Percentiles rank a stretch among this genome's conserved stretches.
Evolutionary conservation across 164 flowering plant species (phyloP).

Genomic region (Annona squamosa): DNA sequence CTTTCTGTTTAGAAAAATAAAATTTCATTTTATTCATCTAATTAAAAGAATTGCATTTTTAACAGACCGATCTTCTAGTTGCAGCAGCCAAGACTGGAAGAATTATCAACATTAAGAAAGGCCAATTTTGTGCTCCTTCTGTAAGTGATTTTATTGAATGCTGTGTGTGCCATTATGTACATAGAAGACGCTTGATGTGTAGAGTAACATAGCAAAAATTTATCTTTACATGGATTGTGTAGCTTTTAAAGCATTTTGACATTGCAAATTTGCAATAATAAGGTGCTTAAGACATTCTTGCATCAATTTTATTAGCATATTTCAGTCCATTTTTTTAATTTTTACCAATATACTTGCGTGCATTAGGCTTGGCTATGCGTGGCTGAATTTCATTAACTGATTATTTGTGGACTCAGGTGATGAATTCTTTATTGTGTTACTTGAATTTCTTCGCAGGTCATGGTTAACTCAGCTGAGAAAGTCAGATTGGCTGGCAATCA

Average conservation of each 20-base stretch:
- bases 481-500: constrained; percentile 85
- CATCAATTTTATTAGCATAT: not conserved
- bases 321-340: not conserved
- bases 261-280: not conserved
- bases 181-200: not conserved
- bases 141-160: constrained; percentile 35
- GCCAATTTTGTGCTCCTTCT: constrained; percentile 94
- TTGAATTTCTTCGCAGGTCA: constrained; percentile 46
- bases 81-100: constrained; percentile 97
- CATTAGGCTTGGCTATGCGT: no score
- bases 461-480: constrained; percentile 92
- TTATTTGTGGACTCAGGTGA: no score
- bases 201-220: not conserved
- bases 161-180: not conserved
- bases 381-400: no score
- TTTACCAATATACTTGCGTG: no score
- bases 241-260: no score
- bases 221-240: no score
- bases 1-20: not conserved
- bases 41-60: constrained; percentile 9
- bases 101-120: constrained; percentile 90
- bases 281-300: not conserved
- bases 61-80: constrained; percentile 93
- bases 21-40: not conserved
- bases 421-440: no score